Evolutionary conservation across 2,329 filamentous ascomycete species (phyloP).

Genomic region (Monosporascus sp.): DNA sequence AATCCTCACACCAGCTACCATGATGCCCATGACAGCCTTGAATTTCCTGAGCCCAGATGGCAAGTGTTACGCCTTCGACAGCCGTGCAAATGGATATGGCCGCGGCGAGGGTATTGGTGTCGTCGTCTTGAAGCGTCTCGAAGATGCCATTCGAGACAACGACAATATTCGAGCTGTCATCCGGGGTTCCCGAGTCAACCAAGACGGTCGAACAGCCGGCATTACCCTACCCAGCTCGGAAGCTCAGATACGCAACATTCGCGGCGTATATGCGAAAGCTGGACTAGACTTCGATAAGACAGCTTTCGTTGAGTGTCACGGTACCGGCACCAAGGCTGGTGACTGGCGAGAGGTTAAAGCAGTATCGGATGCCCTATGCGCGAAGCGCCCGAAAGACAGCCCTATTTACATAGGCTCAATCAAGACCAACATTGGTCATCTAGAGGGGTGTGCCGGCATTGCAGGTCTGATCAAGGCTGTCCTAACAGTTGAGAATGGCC

Average conservation of each 20-base stretch:
- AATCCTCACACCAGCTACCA: constrained; percentile 50
- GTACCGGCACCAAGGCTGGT: constrained; percentile 55
- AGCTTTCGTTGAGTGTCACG: constrained; percentile 52
- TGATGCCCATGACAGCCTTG: constrained; percentile 51
- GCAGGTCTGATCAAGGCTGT: constrained; percentile 41
- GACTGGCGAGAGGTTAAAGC: constrained; percentile 46
- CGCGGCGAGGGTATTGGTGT: constrained; percentile 58
- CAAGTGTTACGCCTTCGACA: constrained; percentile 50
- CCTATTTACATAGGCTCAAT: constrained; percentile 48
- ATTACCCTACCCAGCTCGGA: constrained; percentile 3
- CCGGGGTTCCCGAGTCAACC: constrained; percentile 47
- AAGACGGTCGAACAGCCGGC: constrained; percentile 54
- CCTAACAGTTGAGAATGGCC: constrained; percentile 43
- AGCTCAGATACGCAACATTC: constrained; percentile 36
- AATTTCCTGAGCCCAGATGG: constrained; percentile 49
- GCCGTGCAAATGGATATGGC: constrained; percentile 58
- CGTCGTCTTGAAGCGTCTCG: constrained; percentile 55
- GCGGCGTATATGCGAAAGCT: constrained; percentile 38
- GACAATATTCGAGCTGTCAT: constrained; percentile 54
- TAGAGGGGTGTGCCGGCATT: constrained; percentile 11
- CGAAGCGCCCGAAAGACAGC: constrained; percentile 24
- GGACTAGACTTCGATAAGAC: constrained; percentile 41
- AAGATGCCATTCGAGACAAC: constrained; percentile 52
- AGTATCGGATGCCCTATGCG: constrained; percentile 39
- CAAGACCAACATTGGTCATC: constrained; percentile 22